These are phyloP conservation scores for Pugionium cornutum DNA, from an alignment of 345 rosid genomes.

Conservation along the genomic window DNA sequence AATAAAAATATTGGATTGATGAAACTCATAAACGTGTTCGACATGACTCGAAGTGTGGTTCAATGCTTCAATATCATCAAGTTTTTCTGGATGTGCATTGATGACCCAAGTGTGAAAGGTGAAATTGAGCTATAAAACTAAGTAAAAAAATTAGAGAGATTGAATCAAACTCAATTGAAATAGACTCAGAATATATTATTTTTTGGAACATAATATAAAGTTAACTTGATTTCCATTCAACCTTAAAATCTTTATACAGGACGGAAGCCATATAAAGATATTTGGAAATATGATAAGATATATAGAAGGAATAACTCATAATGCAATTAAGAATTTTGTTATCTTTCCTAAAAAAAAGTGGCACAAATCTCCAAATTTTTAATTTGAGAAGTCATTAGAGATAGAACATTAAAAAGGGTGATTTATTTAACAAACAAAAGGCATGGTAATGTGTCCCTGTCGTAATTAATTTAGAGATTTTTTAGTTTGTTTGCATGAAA, in stretches of 20 bases:
- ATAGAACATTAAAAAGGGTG: neutral
- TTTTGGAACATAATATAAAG: too few relatives aligned
- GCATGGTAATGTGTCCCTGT: neutral
- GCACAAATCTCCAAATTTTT: neutral
- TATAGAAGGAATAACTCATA: neutral
- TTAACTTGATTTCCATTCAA: too few relatives aligned
- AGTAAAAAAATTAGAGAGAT: too few relatives aligned
- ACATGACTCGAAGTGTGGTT: neutral
- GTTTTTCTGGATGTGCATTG: too few relatives aligned
- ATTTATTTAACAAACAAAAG: neutral
- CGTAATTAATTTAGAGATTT: neutral
- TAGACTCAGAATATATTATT: too few relatives aligned
- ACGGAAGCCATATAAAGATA: neutral
- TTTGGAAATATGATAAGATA: neutral
- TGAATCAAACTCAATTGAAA: too few relatives aligned
- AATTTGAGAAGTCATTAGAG: neutral
- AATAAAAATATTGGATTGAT: conserved; percentile 6
- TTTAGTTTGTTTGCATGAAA: neutral
- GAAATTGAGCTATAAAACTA: too few relatives aligned
- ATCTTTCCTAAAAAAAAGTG: neutral
- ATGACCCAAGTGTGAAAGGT: too few relatives aligned
- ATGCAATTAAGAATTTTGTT: neutral
- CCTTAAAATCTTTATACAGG: too few relatives aligned
- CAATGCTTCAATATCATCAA: too few relatives aligned
- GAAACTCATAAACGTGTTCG: neutral